Conservation (phyloP, 768 basidiomycete genomes). For the Chlorophyllum brunneum region DNA sequence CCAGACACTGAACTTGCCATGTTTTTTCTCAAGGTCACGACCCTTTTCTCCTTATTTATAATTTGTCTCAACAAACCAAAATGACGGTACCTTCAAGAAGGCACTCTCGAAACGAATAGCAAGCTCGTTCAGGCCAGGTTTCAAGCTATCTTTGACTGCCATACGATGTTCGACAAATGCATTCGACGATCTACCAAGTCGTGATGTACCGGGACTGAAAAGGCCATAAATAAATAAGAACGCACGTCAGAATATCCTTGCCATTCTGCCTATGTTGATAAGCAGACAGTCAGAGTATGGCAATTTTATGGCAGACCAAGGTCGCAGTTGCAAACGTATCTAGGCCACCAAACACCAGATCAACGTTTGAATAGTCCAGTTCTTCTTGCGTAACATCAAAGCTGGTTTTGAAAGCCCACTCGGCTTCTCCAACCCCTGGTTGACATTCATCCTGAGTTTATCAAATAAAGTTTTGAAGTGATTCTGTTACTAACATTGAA, state of each 20-base stretch:
- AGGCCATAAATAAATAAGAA: conserved; percentile 4
- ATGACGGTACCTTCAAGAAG: conserved; percentile 52
- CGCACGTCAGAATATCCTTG: conserved; percentile 57
- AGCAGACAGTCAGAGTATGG: not conserved
- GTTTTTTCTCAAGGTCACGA: conserved; percentile 62
- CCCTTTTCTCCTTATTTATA: conserved; percentile 41
- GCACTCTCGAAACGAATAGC: conserved; percentile 70
- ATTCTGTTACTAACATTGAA: conserved; percentile 63
- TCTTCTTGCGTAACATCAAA: conserved; percentile 52
- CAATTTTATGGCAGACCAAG: conserved; percentile 43
- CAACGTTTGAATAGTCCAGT: conserved; percentile 44
- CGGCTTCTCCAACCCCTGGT: conserved; percentile 83
- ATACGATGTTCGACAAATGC: conserved; percentile 80
- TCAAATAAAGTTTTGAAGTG: not conserved
- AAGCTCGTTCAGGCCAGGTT: conserved; percentile 60
- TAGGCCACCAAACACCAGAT: conserved; percentile 86
- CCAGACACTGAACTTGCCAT: conserved; percentile 67
- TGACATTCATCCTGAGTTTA: not conserved
- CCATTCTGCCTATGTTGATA: conserved; percentile 56
- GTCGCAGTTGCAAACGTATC: conserved; percentile 82
- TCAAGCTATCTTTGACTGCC: conserved; percentile 50
- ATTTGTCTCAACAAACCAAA: not conserved
- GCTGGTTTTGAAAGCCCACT: conserved; percentile 77
- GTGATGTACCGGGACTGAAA: not conserved
- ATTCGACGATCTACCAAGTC: conserved; percentile 59